Percentiles rank a stretch among this genome's conserved stretches.
Conservation (phyloP, 768 basidiomycete species). For the Mycena metata region DNA sequence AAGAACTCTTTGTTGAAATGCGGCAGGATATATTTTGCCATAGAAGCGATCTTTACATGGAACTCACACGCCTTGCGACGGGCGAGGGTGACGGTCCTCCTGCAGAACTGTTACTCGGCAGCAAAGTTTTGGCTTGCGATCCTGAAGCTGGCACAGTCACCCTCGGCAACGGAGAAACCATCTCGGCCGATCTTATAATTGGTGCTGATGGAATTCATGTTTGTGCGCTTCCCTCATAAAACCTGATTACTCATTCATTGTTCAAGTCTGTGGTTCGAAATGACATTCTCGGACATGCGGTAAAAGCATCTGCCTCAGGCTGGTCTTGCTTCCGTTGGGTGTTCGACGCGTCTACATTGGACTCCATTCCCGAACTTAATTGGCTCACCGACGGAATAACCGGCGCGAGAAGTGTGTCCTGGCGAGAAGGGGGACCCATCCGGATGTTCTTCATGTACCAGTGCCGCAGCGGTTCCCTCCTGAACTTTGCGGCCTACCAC, state of each 20-base stretch:
- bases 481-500: slow-evolving; percentile 21
- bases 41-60: slow-evolving; percentile 27
- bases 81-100: slow-evolving; percentile 22
- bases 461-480: slow-evolving; percentile 14
- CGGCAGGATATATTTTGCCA: slow-evolving; percentile 22
- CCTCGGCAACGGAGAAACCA: slow-evolving; percentile 50
- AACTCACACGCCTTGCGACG: slow-evolving; percentile 20
- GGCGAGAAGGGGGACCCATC: background rate
- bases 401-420: slow-evolving; percentile 9
- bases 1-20: background rate
- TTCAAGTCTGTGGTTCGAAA: slow-evolving; percentile 11
- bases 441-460: slow-evolving; percentile 25
- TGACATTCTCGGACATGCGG: slow-evolving; percentile 16
- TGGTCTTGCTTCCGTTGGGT: slow-evolving; percentile 24
- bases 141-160: slow-evolving; percentile 50
- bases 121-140: slow-evolving; percentile 29
- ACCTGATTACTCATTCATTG: background rate
- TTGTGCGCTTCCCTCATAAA: background rate
- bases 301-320: background rate
- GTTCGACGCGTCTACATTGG: slow-evolving; percentile 9
- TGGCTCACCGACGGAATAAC: slow-evolving; percentile 25
- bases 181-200: slow-evolving; percentile 51
- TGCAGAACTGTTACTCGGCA: slow-evolving; percentile 18
- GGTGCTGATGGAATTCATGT: slow-evolving; percentile 52
- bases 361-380: slow-evolving; percentile 14